Base-by-base conservation (phyloP, 768 basidiomycete genomes). In the Hypholoma sublateritium region DNA sequence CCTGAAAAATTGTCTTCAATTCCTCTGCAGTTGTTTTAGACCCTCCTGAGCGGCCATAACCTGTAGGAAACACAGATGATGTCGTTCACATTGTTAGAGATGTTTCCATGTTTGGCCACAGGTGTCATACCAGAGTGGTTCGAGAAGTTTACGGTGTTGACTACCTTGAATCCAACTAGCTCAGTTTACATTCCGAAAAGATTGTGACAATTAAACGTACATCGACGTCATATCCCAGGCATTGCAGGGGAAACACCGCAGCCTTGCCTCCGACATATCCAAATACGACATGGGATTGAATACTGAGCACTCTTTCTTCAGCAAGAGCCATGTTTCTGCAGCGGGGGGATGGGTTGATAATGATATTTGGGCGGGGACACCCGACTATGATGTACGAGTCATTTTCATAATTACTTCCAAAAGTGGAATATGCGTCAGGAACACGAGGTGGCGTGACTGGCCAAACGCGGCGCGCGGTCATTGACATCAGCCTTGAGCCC, bases 151-250 rank as follows among this genome's bases (percentile, higher is more conserved):
- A 98, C 95, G 1, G 93, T 93, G 67, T 95, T 95, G 19, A 96
- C 82, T 54, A 89, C 82, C 89, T 91, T 68, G 43, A 64, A 54
- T 50, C 53, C 44, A 49, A 36, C 52, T 17, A 56, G 58, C 58
- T 65, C 52, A 65, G 60, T 51, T 37, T 36, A 41, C 16, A 32
- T 22, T 21, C n/a, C 58, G 21, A 25, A 9, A 24, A n/a, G 22
- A 34, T 46, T 44, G 28, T 39, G 34, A 46, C 45, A 46, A 52
- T 35, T 50, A 55, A 49, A 73, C 82, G 72, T 70, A 93, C 93
- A 77, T 99, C 97, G 44, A 98, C 95, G 62, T 99, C 94, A 72
- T 89, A 98, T 11, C 94, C 96, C 44, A 98, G 82, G 59, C 80
- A 92, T 78, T 84, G 96, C 61, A 85, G 84, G 1, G 88, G 87